These are phyloP conservation scores for Phytophthora pisi DNA, from an alignment of 352 stramenopile species.

Conservation along the genomic window DNA sequence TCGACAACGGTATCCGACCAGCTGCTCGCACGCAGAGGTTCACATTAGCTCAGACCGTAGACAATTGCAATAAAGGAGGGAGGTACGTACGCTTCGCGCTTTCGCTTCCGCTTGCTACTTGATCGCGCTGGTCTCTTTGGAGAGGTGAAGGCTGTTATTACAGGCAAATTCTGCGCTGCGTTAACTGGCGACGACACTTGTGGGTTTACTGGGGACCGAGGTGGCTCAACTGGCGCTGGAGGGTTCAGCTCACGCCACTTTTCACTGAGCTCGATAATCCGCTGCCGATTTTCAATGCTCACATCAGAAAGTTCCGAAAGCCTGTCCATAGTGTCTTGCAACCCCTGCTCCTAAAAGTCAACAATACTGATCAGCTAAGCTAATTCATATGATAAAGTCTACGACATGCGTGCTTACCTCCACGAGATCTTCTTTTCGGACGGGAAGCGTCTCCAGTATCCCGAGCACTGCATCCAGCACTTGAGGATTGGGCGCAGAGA, in stretches of 20 bases:
- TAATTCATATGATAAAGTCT: neutral
- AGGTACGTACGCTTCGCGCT: conserved; percentile 50
- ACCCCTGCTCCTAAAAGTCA: conserved; percentile 36
- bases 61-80: neutral
- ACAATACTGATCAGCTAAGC: neutral
- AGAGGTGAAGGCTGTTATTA: conserved; percentile 53
- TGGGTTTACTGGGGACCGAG: conserved; percentile 17
- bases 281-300: conserved; percentile 43
- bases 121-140: conserved; percentile 36
- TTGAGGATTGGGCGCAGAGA: conserved; percentile 51
- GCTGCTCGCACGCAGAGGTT: conserved; percentile 25
- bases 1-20: conserved; percentile 64
- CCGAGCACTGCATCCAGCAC: conserved; percentile 69
- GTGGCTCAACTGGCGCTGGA: conserved; percentile 19
- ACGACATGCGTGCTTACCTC: conserved; percentile 45
- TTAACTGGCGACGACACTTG: conserved; percentile 19
- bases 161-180: conserved; percentile 32
- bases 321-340: conserved; percentile 42
- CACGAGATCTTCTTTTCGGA: conserved; percentile 66
- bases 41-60: neutral
- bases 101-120: conserved; percentile 50
- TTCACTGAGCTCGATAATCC: conserved; percentile 46
- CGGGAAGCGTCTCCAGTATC: conserved; percentile 57
- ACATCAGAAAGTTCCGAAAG: conserved; percentile 40
- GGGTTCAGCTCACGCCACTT: conserved; percentile 54